phyloP scores from a whole-genome alignment of 805 yeast species.

The Candida parachauliodes region DNA sequence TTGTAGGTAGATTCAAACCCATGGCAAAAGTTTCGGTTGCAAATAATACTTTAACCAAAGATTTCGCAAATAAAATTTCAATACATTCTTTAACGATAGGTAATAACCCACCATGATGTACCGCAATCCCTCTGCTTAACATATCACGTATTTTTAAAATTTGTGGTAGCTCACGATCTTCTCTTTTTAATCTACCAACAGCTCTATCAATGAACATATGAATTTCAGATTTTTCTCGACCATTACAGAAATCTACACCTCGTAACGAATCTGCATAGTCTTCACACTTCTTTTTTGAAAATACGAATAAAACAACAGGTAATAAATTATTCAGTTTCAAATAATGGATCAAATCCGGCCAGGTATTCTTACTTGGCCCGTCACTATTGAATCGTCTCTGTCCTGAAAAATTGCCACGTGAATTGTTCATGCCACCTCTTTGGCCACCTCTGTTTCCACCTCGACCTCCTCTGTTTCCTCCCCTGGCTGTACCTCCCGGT shows the following conservation, averaged over 20 bases:
- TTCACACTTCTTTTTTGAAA: conserved; percentile 90
- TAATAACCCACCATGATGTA: conserved; percentile 90
- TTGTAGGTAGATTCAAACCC: conserved; percentile 95
- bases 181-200: conserved; percentile 79
- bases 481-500: conserved; percentile 44
- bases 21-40: conserved; percentile 99
- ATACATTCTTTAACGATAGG: conserved; percentile 93
- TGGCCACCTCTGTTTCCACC: conserved; percentile 30
- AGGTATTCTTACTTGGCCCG: conserved; percentile 75
- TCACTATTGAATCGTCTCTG: conserved; percentile 37
- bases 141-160: conserved; percentile 77
- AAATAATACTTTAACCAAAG: conserved; percentile 83
- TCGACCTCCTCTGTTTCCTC: conserved; percentile 31
- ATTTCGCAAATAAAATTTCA: conserved; percentile 84
- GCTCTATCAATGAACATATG: conserved; percentile 93
- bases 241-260: conserved; percentile 73
- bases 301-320: conserved; percentile 92
- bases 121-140: conserved; percentile 88
- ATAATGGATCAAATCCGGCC: conserved; percentile 70
- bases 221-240: conserved; percentile 85
- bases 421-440: conserved; percentile 17
- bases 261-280: conserved; percentile 80
- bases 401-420: conserved; percentile 23
- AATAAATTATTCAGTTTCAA: conserved; percentile 65
- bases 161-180: conserved; percentile 92